Conservation (phyloP, 768 basidiomycete species). For the Suillus placidus region DNA sequence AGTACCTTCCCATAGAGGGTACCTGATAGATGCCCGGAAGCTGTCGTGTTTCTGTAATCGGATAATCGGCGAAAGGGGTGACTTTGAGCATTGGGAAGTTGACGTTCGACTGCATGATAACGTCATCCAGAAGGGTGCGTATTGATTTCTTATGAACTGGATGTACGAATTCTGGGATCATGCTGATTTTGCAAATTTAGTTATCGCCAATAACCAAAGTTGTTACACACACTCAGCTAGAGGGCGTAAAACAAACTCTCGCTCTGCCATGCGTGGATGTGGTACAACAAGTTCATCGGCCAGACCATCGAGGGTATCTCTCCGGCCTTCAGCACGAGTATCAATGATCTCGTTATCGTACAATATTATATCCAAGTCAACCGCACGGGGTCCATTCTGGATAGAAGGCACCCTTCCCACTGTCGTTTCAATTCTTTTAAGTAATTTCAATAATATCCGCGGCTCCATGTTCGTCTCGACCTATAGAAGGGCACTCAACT, state of each 20-base stretch:
- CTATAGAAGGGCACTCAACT: conserved; percentile 42
- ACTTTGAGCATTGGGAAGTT: conserved; percentile 66
- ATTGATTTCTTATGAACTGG: conserved; percentile 57
- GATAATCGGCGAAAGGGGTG: conserved; percentile 70
- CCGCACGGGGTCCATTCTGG: conserved; percentile 83
- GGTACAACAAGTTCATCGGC: conserved; percentile 79
- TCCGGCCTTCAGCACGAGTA: conserved; percentile 46
- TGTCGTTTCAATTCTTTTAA: conserved; percentile 72
- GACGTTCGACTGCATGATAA: conserved; percentile 36
- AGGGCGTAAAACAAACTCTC: conserved; percentile 92
- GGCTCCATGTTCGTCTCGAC: conserved; percentile 75
- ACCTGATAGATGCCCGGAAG: conserved; percentile 14
- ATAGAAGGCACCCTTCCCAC: conserved; percentile 82
- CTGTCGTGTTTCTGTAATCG: conserved; percentile 28
- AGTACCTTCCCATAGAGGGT: conserved; percentile 27
- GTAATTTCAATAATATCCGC: conserved; percentile 52
- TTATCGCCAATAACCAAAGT: not conserved
- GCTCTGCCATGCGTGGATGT: conserved; percentile 77
- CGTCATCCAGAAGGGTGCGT: conserved; percentile 44
- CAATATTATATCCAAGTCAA: conserved; percentile 87
- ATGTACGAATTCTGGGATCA: conserved; percentile 75
- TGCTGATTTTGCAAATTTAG: conserved; percentile 46
- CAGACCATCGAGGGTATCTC: conserved; percentile 49
- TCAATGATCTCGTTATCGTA: conserved; percentile 69
- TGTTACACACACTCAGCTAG: conserved; percentile 69